Evolutionary conservation across 2,329 filamentous ascomycete genomes (phyloP), one percentile per base, ranked within the genome.

Genomic region (Cladosporium halotolerans): DNA sequence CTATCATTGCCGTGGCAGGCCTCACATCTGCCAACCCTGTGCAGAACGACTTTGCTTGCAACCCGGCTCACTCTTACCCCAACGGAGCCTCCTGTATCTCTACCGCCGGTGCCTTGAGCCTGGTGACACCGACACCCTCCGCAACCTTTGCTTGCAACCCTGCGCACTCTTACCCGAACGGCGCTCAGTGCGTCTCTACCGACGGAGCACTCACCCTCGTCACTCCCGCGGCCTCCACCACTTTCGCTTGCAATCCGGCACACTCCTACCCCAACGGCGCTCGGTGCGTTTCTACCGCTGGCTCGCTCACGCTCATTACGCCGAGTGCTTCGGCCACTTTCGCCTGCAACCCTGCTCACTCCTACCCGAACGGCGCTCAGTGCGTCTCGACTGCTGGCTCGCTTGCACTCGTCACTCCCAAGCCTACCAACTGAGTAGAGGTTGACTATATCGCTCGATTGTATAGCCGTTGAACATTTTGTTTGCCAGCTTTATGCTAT

Each of bases 1-100:
- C 33, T 44, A 19, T 44, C 36, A 31, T 44, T 11, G 49, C 49
- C 9, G 60, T 72, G 42, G 66, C 67, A 41, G 67, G 66, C 50
- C 51, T 63, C 16, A 59, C 57, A 28, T 62, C 68, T 23, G 69
- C 70, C 41, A 69, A 66, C 43, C 72, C 71, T 28, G 63, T 64
- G 54, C 69, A 41, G 34, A 18, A 33, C 18, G 53, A 55, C 45
- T 63, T 59, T 46, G 36, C 34, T 33, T 53, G 46, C 53, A 48
- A 56, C 56, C 53, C 59, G 32, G 60, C 60, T 10, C 50, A 58
- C 41, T 16, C 40, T n/a, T 60, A 60, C 31, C 57, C 55, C 10
- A 45, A 55, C n/a, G 58, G 58, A 38, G 57, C 57, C 18, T 44
- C 36, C 40, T 60, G 60, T 41, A 23, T 47, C 16, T 51, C 46